Percentiles rank a stretch among this genome's conserved stretches.
Evolutionary conservation across 108 stramenopile genomes (phyloP).

Genomic region (Hondaea fermentalgiana): DNA sequence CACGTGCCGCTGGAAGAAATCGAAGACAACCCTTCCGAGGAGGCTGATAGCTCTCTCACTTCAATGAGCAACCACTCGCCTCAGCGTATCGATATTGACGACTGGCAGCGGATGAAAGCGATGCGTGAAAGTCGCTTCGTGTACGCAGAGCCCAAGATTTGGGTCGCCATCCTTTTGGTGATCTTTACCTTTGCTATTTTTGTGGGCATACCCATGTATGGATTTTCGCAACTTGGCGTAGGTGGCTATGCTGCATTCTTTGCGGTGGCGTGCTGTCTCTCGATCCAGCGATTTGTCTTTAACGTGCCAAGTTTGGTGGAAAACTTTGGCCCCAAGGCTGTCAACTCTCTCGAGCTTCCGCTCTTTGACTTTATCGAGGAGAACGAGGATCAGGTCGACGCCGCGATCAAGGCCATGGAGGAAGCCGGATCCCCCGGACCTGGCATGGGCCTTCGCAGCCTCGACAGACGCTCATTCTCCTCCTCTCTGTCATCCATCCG

Average conservation of each 20-base stretch:
- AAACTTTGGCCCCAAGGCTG: background rate
- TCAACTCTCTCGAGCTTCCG: background rate
- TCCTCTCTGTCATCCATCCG: background rate
- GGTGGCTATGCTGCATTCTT: background rate
- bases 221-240: background rate
- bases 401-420: too few relatives aligned
- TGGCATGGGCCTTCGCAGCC: too few relatives aligned
- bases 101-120: background rate
- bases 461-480: too few relatives aligned
- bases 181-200: background rate
- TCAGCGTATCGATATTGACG: background rate
- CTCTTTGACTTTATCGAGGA: conserved; percentile 8
- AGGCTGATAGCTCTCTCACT: background rate
- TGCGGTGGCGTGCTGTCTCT: background rate
- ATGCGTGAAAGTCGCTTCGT: background rate
- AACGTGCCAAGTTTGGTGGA: background rate
- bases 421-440: too few relatives aligned
- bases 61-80: background rate
- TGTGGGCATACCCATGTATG: background rate
- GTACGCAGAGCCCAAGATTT: background rate
- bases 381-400: background rate
- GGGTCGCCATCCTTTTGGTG: background rate
- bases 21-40: background rate
- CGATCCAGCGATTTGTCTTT: background rate
- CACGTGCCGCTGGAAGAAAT: background rate